Percentiles rank a stretch among this genome's conserved stretches.
phyloP scores from a whole-genome alignment of 257 asterid genomes.

The Scutellaria barbata region DNA sequence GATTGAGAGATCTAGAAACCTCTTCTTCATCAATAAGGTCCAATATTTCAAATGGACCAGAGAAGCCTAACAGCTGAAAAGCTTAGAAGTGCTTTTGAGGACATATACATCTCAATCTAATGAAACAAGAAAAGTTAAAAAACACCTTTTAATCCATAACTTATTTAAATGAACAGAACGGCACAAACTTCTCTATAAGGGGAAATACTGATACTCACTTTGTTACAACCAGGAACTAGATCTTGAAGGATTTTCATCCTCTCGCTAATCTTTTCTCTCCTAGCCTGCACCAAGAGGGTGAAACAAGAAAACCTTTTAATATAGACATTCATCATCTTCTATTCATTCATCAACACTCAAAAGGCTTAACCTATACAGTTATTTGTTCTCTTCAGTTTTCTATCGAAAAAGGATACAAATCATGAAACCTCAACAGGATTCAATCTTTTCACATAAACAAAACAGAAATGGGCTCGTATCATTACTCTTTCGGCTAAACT shows the following conservation, averaged over 20 bases:
- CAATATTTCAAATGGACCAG: conserved; percentile 8
- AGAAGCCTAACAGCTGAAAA: conserved; percentile 22
- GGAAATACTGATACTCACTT: conserved; percentile 45
- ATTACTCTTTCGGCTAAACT: conserved; percentile 77
- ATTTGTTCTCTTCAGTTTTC: neutral
- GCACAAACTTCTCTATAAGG: conserved; percentile 1
- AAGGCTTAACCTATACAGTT: neutral
- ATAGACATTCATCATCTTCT: conserved; percentile 16
- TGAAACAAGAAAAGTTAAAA: conserved; percentile 19
- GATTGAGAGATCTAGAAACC: neutral
- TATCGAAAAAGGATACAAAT: neutral
- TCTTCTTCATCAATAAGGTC: neutral
- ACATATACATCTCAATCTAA: conserved; percentile 8
- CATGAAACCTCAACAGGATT: neutral
- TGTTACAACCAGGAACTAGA: conserved; percentile 69
- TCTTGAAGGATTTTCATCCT: conserved; percentile 75
- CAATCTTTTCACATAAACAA: neutral
- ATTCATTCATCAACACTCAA: conserved; percentile 27
- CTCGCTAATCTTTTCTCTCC: conserved; percentile 72
- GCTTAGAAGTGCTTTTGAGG: conserved; percentile 1
- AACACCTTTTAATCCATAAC: neutral
- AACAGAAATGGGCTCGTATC: conserved; percentile 5
- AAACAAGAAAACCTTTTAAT: conserved; percentile 24
- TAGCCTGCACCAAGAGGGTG: conserved; percentile 53
- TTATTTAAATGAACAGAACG: neutral